These are phyloP conservation scores for Insectozyma bohioensis DNA, from an alignment of 1,139 yeast species.

Conservation along the genomic window DNA sequence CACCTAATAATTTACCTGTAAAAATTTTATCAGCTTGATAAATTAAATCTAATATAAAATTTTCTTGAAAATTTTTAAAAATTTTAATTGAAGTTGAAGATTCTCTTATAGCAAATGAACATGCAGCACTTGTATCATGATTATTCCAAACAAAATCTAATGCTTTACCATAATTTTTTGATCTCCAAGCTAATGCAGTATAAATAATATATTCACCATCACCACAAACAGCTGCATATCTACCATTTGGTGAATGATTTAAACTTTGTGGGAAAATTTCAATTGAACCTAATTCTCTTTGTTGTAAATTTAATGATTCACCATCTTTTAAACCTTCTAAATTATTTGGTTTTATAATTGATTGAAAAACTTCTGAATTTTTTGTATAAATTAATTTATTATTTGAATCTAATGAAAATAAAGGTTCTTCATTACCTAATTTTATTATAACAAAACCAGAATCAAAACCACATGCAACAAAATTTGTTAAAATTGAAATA, in stretches of 20 bases:
- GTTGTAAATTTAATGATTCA: conserved; percentile 68
- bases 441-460: conserved; percentile 87
- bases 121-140: conserved; percentile 66
- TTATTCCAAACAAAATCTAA: conserved; percentile 90
- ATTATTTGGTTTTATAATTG: conserved; percentile 71
- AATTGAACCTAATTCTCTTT: conserved; percentile 87
- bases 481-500: conserved; percentile 73
- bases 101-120: conserved; percentile 82
- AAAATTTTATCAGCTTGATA: conserved; percentile 79
- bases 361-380: conserved; percentile 84
- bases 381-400: conserved; percentile 91
- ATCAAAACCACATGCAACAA: conserved; percentile 91
- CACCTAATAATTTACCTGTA: conserved; percentile 84
- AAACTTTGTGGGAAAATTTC: conserved; percentile 90
- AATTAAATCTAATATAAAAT: conserved; percentile 61
- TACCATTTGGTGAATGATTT: conserved; percentile 93
- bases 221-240: conserved; percentile 95
- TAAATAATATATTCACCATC: conserved; percentile 97
- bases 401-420: conserved; percentile 87
- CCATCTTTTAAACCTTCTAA: conserved; percentile 75
- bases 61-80: conserved; percentile 82
- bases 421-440: conserved; percentile 92
- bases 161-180: conserved; percentile 89
- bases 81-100: conserved; percentile 63
- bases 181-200: conserved; percentile 98